These are phyloP conservation scores for Strobilomyces dryophilus DNA, from an alignment of 768 basidiomycete species.

Conservation along the genomic window DNA sequence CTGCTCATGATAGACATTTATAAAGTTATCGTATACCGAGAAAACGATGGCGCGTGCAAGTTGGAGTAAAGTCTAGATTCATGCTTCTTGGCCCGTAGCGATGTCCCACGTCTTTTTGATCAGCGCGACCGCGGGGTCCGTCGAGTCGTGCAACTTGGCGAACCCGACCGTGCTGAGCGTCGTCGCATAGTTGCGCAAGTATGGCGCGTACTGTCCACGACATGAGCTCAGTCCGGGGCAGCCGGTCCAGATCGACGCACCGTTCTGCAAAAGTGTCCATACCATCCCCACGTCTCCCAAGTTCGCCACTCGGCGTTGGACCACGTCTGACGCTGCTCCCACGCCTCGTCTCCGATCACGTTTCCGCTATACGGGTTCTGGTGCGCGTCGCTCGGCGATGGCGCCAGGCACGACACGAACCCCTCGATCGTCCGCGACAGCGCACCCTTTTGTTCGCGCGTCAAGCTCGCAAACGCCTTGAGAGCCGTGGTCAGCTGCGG, in stretches of 20 bases:
- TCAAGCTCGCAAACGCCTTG: conserved; percentile 71
- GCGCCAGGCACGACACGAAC: conserved; percentile 64
- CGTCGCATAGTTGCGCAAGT: conserved; percentile 68
- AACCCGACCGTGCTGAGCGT: conserved; percentile 71
- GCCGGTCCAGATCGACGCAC: conserved; percentile 39
- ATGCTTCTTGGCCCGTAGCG: conserved; percentile 56
- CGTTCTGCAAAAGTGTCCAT: conserved; percentile 78
- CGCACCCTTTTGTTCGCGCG: conserved; percentile 71
- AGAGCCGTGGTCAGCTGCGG: conserved; percentile 66
- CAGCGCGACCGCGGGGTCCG: conserved; percentile 52
- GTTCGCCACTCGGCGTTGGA: conserved; percentile 70
- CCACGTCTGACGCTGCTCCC: conserved; percentile 71
- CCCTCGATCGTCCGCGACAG: conserved; percentile 71
- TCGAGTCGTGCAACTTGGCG: conserved; percentile 52
- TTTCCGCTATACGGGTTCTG: conserved; percentile 49
- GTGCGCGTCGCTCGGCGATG: conserved; percentile 36
- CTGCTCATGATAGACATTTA: conserved; percentile 13
- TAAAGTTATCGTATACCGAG: conserved; percentile 6
- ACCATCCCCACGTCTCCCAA: conserved; percentile 93
- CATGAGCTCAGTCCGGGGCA: neutral
- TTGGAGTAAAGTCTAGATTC: neutral
- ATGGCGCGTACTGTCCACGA: conserved; percentile 63
- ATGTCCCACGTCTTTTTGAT: conserved; percentile 70
- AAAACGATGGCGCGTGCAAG: neutral
- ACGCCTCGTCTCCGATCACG: conserved; percentile 62